Percentiles rank a stretch among this genome's conserved stretches.
phyloP scores from a whole-genome alignment of 805 yeast species.

The Wickerhamiella parazyma region DNA sequence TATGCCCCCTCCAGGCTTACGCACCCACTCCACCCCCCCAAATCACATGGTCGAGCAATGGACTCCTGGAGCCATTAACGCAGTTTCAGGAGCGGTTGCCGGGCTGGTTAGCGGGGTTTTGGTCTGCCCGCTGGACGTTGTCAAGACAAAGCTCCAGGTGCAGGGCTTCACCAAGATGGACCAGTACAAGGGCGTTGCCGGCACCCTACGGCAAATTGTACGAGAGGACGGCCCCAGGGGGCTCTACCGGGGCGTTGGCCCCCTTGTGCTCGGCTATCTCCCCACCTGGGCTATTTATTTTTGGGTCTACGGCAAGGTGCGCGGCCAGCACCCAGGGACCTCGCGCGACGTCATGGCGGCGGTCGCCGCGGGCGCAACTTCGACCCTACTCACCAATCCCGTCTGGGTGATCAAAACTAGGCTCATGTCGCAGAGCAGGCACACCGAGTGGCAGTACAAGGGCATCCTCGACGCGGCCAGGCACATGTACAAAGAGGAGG shows the following conservation, averaged over 20 bases:
- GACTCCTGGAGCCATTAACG: constrained; percentile 35
- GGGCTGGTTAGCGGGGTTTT: constrained; percentile 80
- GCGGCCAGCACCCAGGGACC: constrained; percentile 1
- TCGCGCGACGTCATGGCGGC: constrained; percentile 36
- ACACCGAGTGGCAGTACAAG: constrained; percentile 37
- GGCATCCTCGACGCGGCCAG: constrained; percentile 76
- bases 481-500: constrained; percentile 69
- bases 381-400: constrained; percentile 80
- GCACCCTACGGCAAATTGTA: constrained; percentile 52
- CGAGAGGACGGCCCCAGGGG: constrained; percentile 73
- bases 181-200: constrained; percentile 23
- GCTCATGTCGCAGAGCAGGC: constrained; percentile 48
- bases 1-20: background rate
- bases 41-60: background rate
- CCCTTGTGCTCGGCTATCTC: constrained; percentile 85
- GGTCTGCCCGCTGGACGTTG: constrained; percentile 93
- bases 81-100: constrained; percentile 84
- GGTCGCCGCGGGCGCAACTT: constrained; percentile 74
- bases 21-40: background rate
- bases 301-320: constrained; percentile 56
- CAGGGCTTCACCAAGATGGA: constrained; percentile 40
- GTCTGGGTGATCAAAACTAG: constrained; percentile 92
- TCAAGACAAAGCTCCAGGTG: constrained; percentile 87
- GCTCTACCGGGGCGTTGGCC: constrained; percentile 77
- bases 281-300: constrained; percentile 98